phyloP scores from a whole-genome alignment of 2,329 filamentous ascomycete genomes.

The Colletotrichum nymphaeae region DNA sequence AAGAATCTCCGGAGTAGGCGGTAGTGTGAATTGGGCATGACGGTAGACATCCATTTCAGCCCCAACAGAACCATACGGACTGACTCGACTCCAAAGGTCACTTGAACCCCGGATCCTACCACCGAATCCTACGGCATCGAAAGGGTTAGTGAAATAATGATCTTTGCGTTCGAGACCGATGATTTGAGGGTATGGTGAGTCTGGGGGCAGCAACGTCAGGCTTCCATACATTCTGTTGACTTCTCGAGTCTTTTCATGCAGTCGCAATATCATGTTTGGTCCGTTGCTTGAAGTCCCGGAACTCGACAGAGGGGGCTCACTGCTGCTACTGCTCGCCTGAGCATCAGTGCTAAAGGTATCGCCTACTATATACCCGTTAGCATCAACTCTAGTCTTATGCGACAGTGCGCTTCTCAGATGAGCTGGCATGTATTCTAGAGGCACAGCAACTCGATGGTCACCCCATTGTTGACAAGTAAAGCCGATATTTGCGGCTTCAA shows the following conservation, averaged over 20 bases:
- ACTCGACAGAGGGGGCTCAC: not conserved
- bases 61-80: not conserved
- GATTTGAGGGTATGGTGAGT: not conserved
- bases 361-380: not conserved
- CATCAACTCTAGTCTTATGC: not conserved
- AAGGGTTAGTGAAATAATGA: not conserved
- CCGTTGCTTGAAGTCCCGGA: not conserved
- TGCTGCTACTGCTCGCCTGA: not conserved
- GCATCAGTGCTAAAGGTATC: not conserved
- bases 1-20: too few relatives aligned
- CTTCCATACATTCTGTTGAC: not conserved
- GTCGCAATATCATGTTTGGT: not conserved
- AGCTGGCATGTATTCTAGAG: not conserved
- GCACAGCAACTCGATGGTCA: constrained; percentile 9
- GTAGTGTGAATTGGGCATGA: not conserved
- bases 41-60: not conserved
- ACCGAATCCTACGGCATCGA: not conserved
- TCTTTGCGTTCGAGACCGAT: not conserved
- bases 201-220: not conserved
- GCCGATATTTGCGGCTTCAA: not conserved
- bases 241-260: not conserved
- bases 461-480: not conserved
- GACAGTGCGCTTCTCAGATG: not conserved
- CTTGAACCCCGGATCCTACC: not conserved
- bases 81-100: not conserved